A percentile compares a stretch with the other conserved stretches of the same genome.
phyloP scores from a whole-genome alignment of 2,329 filamentous ascomycete genomes.

The Pseudogymnoascus sp. region DNA sequence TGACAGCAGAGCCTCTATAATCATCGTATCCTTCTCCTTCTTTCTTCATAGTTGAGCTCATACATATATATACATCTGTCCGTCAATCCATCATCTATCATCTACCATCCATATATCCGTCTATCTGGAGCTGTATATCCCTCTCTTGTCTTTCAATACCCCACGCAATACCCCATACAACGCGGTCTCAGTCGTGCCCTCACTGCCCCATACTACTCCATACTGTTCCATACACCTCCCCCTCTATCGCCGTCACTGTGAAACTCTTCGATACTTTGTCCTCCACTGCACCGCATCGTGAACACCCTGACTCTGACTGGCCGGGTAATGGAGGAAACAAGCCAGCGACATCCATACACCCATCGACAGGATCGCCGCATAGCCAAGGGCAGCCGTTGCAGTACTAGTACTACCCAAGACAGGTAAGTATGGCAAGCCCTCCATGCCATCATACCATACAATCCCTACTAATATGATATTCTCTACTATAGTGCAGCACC shows the following conservation, averaged over 20 bases:
- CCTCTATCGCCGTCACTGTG: neutral
- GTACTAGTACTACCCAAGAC: neutral
- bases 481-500: neutral
- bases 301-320: neutral
- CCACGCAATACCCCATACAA: neutral
- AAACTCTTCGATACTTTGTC: neutral
- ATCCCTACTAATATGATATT: neutral
- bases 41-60: neutral
- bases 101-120: neutral
- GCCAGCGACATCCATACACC: neutral
- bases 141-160: neutral
- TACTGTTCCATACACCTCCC: neutral
- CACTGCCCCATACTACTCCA: neutral
- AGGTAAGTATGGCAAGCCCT: neutral
- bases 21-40: neutral
- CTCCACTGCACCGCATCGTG: neutral
- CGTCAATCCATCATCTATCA: neutral
- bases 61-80: neutral
- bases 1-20: neutral
- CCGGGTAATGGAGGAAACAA: neutral
- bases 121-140: neutral
- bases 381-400: neutral
- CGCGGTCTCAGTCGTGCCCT: neutral
- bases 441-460: neutral
- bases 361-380: neutral